Conservation (phyloP, 2,329 filamentous ascomycete species). For the Davidsoniella virescens region DNA sequence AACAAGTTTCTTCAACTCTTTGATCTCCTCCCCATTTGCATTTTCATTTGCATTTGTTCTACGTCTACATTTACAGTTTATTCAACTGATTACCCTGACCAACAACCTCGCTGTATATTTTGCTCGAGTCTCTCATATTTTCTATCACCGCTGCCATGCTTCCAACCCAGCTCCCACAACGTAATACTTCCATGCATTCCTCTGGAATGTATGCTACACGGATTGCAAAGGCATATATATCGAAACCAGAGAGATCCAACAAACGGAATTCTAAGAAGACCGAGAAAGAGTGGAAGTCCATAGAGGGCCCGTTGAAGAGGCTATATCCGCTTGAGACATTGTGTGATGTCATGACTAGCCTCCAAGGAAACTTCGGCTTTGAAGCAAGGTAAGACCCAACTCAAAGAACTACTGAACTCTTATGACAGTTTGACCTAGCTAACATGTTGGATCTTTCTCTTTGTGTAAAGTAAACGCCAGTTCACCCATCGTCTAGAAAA, state of each 20-base stretch:
- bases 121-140: not conserved
- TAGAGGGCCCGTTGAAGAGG: not conserved
- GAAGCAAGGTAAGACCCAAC: not conserved
- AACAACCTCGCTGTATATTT: too few species aligned
- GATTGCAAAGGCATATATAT: too few species aligned
- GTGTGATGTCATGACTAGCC: not conserved
- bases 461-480: conserved; percentile 18
- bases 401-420: not conserved
- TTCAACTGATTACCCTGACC: too few species aligned
- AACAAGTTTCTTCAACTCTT: too few species aligned
- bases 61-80: too few species aligned
- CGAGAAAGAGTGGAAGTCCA: not conserved
- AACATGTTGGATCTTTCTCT: not conserved
- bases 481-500: conserved; percentile 19
- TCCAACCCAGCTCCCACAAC: too few species aligned
- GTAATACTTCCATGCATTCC: too few species aligned
- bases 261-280: not conserved
- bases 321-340: not conserved
- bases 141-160: not conserved
- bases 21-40: too few species aligned
- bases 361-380: not conserved
- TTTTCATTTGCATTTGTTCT: too few species aligned
- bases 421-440: not conserved
- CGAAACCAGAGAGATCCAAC: too few species aligned
- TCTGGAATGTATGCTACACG: too few species aligned